Evolutionary conservation across 2,329 filamentous ascomycete species (phyloP), one percentile per base, ranked within the genome.

Genomic region (Neonectria coccinea): DNA sequence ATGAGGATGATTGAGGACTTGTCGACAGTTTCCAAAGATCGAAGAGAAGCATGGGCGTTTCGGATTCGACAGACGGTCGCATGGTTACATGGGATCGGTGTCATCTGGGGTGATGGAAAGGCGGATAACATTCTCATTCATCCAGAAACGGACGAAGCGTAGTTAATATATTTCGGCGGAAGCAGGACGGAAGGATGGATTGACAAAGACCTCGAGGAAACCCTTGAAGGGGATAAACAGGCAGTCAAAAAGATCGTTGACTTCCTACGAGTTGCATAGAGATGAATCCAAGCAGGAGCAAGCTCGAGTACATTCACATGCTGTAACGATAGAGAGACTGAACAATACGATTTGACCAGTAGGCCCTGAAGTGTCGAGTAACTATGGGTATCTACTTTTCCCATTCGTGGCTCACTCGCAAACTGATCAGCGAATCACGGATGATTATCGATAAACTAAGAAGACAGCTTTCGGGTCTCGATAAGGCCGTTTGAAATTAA

Each of bases 101-200:
- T 67, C 27, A 39, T 65, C 22, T 67, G 67, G 62, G 65, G 67
- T 4, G 62, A 67, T 45, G 67, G 47, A 27, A 69, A 69, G 39
- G 48, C 67, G 10, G 50, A 48, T 29, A 67, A 69, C 48, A 33
- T 69, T n/a, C 59, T 69, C 31, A 53, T 66, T 25, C 51, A 67
- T 54, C 18, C 42, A n/a, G 27, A 59, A 31, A 56, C 25, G n/a
- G 59, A 65, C 22, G 62, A 67, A 22, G 25, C 55, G 44, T 59
- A 54, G 66, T n/a, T 65, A 20, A 64, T 69, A 56, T 64, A 67
- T 39, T 69, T 69, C 54, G 64, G 42, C 9, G 42, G 42, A 5
- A 22, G 36, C 12, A 39, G 12, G 12, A 39, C 36, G 7, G 12
- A n/a, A 16, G 36, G 36, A 5, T 39, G 36, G 36, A n/a, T n/a